These are phyloP conservation scores for Eimeria acervulina DNA, from an alignment of 169 alveolate genomes.

Conservation along the genomic window DNA sequence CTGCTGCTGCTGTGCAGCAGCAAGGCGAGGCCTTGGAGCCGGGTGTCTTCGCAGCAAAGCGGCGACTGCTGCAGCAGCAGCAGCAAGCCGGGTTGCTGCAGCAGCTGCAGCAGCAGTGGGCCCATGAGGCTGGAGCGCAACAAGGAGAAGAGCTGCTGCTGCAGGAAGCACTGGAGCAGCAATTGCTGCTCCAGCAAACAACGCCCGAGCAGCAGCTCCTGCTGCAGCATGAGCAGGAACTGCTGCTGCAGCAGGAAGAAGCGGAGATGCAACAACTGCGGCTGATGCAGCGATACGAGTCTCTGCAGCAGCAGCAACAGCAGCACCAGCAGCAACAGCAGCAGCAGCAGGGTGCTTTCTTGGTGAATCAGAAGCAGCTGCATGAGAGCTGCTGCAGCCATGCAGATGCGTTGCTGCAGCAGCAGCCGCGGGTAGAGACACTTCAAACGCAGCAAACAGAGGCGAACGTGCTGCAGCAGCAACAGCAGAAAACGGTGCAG, in stretches of 20 bases:
- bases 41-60: slow-evolving; percentile 43
- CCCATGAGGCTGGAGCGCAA: not conserved
- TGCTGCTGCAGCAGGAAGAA: slow-evolving; percentile 4
- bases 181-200: not conserved
- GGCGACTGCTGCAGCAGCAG: slow-evolving; percentile 44
- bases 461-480: not conserved
- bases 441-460: not conserved
- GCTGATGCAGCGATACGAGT: slow-evolving; percentile 6
- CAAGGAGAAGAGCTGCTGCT: slow-evolving; percentile 36
- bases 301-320: slow-evolving; percentile 14
- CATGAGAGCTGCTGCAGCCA: not conserved
- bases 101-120: slow-evolving; percentile 50
- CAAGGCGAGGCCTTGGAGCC: not conserved
- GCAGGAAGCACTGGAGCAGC: slow-evolving; percentile 16
- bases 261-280: slow-evolving; percentile 28
- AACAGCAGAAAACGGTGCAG: not conserved
- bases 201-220: not conserved
- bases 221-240: slow-evolving; percentile 41
- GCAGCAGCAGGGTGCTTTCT: slow-evolving; percentile 25
- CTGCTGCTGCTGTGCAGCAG: slow-evolving; percentile 36
- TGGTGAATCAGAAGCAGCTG: slow-evolving; percentile 20
- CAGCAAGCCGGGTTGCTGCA: slow-evolving; percentile 49
- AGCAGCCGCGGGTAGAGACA: not conserved
- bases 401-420: not conserved
- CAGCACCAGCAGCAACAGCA: slow-evolving; percentile 4